Percentiles rank a stretch among this genome's conserved stretches.
Evolutionary conservation across 2,329 filamentous ascomycete species (phyloP).

Genomic region (Aureobasidium sp.): DNA sequence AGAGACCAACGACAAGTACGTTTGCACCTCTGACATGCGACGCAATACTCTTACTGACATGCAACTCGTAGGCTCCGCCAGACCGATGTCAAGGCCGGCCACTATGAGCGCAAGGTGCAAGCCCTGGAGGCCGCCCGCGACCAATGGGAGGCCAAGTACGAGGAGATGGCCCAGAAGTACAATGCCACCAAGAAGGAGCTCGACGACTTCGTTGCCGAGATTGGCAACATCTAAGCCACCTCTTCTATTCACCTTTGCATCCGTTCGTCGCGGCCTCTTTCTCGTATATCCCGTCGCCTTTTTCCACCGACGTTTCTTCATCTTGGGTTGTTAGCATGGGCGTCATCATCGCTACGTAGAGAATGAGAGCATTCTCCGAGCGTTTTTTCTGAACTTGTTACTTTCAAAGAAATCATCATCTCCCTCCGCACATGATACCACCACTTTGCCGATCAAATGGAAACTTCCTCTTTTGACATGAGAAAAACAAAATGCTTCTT

Average conservation of each 20-base stretch:
- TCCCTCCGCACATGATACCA: constrained; percentile 9
- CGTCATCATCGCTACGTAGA: constrained; percentile 15
- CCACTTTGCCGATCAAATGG: background rate
- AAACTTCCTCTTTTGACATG: constrained; percentile 1
- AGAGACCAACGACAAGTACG: constrained; percentile 98
- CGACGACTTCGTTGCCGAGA: constrained; percentile 82
- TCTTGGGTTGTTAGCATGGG: constrained; percentile 13
- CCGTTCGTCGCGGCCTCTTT: constrained; percentile 3
- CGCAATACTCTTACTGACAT: constrained; percentile 6
- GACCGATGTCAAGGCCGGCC: constrained; percentile 97
- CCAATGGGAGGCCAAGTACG: constrained; percentile 95
- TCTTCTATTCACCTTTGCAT: background rate
- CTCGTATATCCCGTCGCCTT: constrained; percentile 5
- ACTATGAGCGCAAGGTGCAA: constrained; percentile 99
- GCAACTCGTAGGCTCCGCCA: constrained; percentile 72
- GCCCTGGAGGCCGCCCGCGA: constrained; percentile 87
- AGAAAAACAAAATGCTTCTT: constrained; percentile 2
- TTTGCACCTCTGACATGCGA: constrained; percentile 20
- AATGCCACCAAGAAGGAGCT: constrained; percentile 76
- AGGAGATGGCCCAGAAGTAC: constrained; percentile 94
- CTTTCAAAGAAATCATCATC: constrained; percentile 6
- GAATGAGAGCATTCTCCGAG: constrained; percentile 14
- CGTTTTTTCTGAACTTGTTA: constrained; percentile 11
- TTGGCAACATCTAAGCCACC: constrained; percentile 74
- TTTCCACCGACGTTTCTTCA: constrained; percentile 6